Percentiles rank a stretch among this genome's conserved stretches.
Conservation (phyloP, 352 stramenopile species). For the Globisporangium camurandrum region DNA sequence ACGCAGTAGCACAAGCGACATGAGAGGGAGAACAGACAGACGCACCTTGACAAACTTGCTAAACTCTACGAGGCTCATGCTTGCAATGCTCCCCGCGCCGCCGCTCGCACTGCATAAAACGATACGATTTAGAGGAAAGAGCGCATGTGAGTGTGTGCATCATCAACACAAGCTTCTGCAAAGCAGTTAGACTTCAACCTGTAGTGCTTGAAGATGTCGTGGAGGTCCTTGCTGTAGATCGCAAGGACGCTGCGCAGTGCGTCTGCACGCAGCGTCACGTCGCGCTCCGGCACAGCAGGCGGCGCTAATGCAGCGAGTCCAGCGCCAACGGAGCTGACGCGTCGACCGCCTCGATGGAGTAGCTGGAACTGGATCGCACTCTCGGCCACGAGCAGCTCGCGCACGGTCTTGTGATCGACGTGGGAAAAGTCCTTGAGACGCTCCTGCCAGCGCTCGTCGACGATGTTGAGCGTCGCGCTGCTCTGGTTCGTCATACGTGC, state of each 20-base stretch:
- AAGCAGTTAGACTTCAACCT: conserved; percentile 18
- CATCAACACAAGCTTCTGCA: neutral
- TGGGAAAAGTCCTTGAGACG: conserved; percentile 52
- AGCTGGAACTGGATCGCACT: conserved; percentile 20
- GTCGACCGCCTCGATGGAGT: conserved; percentile 5
- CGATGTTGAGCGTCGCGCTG: conserved; percentile 26
- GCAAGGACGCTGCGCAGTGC: conserved; percentile 43
- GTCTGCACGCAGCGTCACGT: conserved; percentile 40
- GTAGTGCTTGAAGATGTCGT: conserved; percentile 84
- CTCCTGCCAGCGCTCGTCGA: conserved; percentile 62
- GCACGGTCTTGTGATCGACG: conserved; percentile 38
- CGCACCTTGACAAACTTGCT: conserved; percentile 58
- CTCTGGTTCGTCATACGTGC: conserved; percentile 23
- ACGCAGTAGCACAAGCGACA: too few relatives aligned
- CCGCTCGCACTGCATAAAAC: conserved; percentile 36
- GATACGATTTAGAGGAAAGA: neutral
- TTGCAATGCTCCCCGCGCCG: conserved; percentile 51
- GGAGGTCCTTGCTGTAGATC: conserved; percentile 66
- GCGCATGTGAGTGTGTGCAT: neutral
- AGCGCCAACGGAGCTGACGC: conserved; percentile 12
- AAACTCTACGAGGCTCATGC: conserved; percentile 67
- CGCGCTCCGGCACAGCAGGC: conserved; percentile 46
- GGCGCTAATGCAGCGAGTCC: conserved; percentile 10
- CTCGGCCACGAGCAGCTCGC: conserved; percentile 51
- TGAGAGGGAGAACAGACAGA: too few relatives aligned